Base-by-base conservation (phyloP, 1,284 basidiomycete species). In the Microbotryum scabiosae region DNA sequence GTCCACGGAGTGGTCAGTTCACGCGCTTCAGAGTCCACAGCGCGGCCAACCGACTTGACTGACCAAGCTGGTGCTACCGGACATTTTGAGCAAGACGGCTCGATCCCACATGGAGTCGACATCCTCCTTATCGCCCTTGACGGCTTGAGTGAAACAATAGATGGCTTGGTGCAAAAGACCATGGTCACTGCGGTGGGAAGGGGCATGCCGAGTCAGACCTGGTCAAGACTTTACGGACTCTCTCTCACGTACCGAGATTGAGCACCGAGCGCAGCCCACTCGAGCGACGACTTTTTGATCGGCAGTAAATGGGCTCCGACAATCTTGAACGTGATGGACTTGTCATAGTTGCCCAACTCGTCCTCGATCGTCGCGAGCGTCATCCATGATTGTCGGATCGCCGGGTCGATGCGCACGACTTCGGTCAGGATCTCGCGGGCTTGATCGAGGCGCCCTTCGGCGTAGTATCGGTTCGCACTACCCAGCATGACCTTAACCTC, bases 371-470 rank as follows among this genome's bases (percentile, higher is more conserved):
- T 67, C 4, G 70, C 67, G 4, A 96, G 81, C 0, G 91, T 88
- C 10, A 84, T 82, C 92, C 93, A 97, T 0, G 92, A 89, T 5
- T 84, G 77, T 5, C 82, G 80, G 10, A 90, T 87, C 41, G 87
- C 84, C 2, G 92, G 90, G 74, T 97, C 93, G 60, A 93, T 90
- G 10, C 89, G 83, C 60, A 97, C 92, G 64, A 96, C 88, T 73
- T 97, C 90, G 72, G 88, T 84, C 81, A 92, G 88, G 28, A 86
- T 82, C 25, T 82, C 81, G 43, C 90, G 85, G 1, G 90, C 86
- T 66, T 85, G 81, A 2, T 80, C 76, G 21, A 85, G 78, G 62
- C 89, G 77, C 55, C 79, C 81, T 69, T 87, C 84, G 54, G 92
- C 83, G 74, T 89, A 97, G 2, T 86, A 86, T 70, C 88, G 82